Evolutionary conservation across 805 yeast genomes (phyloP).

Genomic region (Wickerhamiella hasegawae): DNA sequence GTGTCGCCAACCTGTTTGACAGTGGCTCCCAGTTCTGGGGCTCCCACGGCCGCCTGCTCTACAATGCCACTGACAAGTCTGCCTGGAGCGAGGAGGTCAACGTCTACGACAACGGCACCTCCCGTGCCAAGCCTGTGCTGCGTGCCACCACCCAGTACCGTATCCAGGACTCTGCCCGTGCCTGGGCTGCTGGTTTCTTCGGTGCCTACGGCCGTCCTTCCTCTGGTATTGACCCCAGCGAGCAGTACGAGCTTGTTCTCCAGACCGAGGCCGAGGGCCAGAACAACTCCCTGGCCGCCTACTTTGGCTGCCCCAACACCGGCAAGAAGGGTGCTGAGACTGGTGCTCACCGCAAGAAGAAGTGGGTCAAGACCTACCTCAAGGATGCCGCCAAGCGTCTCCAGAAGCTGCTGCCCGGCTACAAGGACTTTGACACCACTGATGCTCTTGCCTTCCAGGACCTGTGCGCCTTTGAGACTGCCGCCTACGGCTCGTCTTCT

Average conservation of each 20-base stretch:
- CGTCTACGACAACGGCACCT: constrained; percentile 19
- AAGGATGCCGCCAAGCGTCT: constrained; percentile 41
- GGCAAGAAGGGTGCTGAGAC: constrained; percentile 10
- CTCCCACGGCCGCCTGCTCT: constrained; percentile 25
- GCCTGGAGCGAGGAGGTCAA: constrained; percentile 19
- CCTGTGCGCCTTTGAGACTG: constrained; percentile 63
- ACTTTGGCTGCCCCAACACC: constrained; percentile 24
- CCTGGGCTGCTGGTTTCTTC: constrained; percentile 31
- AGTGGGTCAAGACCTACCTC: constrained; percentile 31
- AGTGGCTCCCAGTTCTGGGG: constrained; percentile 27
- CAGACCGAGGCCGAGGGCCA: constrained; percentile 19
- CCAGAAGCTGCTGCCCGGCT: constrained; percentile 37
- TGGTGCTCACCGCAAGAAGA: constrained; percentile 17
- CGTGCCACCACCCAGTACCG: constrained; percentile 27
- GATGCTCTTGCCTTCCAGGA: constrained; percentile 41
- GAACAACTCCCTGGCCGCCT: constrained; percentile 26
- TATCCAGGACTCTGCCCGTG: constrained; percentile 25
- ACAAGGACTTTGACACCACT: constrained; percentile 29
- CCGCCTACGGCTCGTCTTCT: constrained; percentile 48
- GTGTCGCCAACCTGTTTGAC: constrained; percentile 25
- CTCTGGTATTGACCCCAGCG: constrained; percentile 16
- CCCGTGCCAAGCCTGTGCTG: constrained; percentile 21
- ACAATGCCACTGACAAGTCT: constrained; percentile 17
- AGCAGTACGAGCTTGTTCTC: constrained; percentile 21
- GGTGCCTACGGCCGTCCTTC: constrained; percentile 23